These are phyloP conservation scores for Volvariella volvacea DNA, from an alignment of 1,284 basidiomycete species.

Conservation along the genomic window DNA sequence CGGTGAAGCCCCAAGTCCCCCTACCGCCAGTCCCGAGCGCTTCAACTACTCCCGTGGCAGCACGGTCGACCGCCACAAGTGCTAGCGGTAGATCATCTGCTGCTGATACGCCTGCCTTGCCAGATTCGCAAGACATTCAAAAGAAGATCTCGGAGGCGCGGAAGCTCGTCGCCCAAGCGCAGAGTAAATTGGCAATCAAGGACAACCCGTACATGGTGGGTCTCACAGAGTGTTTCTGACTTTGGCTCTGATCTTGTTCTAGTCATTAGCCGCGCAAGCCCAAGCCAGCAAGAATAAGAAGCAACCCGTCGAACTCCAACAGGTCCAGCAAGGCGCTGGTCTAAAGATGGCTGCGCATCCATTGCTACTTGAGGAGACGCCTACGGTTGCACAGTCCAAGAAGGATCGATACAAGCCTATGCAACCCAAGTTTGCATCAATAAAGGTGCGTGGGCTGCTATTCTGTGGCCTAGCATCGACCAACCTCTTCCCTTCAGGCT, in stretches of 20 bases:
- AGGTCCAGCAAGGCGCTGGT: slow-evolving; percentile 72
- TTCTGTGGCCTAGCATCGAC: neutral
- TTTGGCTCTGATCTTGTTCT: slow-evolving; percentile 4
- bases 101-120: slow-evolving; percentile 36
- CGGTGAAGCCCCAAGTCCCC: slow-evolving; percentile 18
- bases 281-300: slow-evolving; percentile 49
- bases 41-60: slow-evolving; percentile 15
- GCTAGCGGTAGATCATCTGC: slow-evolving; percentile 20
- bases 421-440: slow-evolving; percentile 95
- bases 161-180: slow-evolving; percentile 71
- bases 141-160: slow-evolving; percentile 75
- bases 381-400: slow-evolving; percentile 60
- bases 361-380: slow-evolving; percentile 65
- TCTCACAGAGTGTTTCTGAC: slow-evolving; percentile 5
- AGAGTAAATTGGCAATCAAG: slow-evolving; percentile 63
- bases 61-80: slow-evolving; percentile 25
- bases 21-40: slow-evolving; percentile 14
- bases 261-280: slow-evolving; percentile 25
- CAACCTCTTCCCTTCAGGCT: slow-evolving; percentile 33
- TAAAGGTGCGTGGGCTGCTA: slow-evolving; percentile 50
- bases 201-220: slow-evolving; percentile 81
- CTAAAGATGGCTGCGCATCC: slow-evolving; percentile 89
- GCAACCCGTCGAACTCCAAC: slow-evolving; percentile 45
- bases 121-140: slow-evolving; percentile 61
- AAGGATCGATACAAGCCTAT: slow-evolving; percentile 93